Evolutionary conservation across 192 early-diverging fungal genomes (phyloP), one percentile per base, ranked within the genome.

Genomic region (Cladochytrium replicatum): DNA sequence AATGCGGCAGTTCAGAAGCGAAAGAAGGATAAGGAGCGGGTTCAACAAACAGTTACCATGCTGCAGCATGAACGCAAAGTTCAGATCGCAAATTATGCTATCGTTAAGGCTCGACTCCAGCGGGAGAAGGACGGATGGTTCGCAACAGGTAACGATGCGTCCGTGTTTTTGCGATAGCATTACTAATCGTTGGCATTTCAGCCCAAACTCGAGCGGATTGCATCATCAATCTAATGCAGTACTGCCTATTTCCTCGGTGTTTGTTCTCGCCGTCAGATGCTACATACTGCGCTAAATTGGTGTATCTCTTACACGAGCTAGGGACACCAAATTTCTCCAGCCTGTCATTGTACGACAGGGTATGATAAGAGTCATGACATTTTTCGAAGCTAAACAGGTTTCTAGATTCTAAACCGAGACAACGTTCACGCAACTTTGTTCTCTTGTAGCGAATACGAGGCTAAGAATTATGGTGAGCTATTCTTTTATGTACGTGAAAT

Each of bases 221-320:
- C n/a, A n/a, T n/a, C n/a, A n/a, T n/a, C n/a, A n/a, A n/a, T n/a
- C n/a, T n/a, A 3, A 66, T 87, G 9, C 86, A 90, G 45, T 69
- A 78, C 55, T 89, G 87, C 53, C 52, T 91, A 22, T 68, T 72
- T 25, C 87, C 87, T 17, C 69, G 89, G 24, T 63, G 75, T 32
- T 32, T 77, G 5, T 63, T 78, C 2, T 87, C 84, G 2, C 63
- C 69, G 6, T 51, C 69, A 1, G 87, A 92, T 57, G 87, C 89
- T 0, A 54, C 80, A 1, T 92, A 69, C 57, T 81, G 78, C 26
- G 82, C 85, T 5, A 76, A 82, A 51, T 87, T 88, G 54, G 66
- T 87, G 21, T 58, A 73, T 27, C 29, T 75, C 26, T 75, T 89
- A 72, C 89, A 91, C 41, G 59, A 64, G 3, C 52, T 89, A 3